phyloP scores from a whole-genome alignment of 2,329 filamentous ascomycete species.

The Acrocalymma vagum region DNA sequence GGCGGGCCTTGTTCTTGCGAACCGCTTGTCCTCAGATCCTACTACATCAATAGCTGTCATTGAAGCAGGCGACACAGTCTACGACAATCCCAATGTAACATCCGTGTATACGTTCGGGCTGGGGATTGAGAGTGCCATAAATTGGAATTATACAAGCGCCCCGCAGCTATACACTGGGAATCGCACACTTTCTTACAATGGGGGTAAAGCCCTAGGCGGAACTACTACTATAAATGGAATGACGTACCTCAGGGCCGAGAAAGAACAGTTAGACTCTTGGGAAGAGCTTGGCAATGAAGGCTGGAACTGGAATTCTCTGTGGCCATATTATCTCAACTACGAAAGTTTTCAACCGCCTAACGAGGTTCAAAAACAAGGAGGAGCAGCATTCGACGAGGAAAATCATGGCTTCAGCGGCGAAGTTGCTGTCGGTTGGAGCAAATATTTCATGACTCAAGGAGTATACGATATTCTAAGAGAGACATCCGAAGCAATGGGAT shows the following conservation, averaged over 20 bases:
- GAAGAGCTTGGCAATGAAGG: constrained; percentile 41
- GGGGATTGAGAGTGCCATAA: constrained; percentile 40
- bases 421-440: constrained; percentile 38
- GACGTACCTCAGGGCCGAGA: constrained; percentile 45
- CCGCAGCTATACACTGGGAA: constrained; percentile 48
- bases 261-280: constrained; percentile 43
- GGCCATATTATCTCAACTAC: constrained; percentile 34
- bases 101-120: constrained; percentile 29
- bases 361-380: constrained; percentile 21
- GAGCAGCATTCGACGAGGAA: constrained; percentile 30
- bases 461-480: constrained; percentile 43
- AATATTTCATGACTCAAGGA: constrained; percentile 31
- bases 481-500: constrained; percentile 44
- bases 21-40: constrained; percentile 33
- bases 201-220: constrained; percentile 55
- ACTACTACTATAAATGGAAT: constrained; percentile 55
- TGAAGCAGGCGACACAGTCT: constrained; percentile 43
- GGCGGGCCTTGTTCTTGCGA: constrained; percentile 42
- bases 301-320: constrained; percentile 42
- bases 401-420: constrained; percentile 32
- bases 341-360: constrained; percentile 36
- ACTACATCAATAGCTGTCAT: constrained; percentile 36
- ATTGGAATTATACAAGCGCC: constrained; percentile 52
- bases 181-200: constrained; percentile 37
- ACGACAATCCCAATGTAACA: constrained; percentile 41